These are phyloP conservation scores for Tephrocybe sp. DNA, from an alignment of 768 basidiomycete genomes.

Conservation along the genomic window DNA sequence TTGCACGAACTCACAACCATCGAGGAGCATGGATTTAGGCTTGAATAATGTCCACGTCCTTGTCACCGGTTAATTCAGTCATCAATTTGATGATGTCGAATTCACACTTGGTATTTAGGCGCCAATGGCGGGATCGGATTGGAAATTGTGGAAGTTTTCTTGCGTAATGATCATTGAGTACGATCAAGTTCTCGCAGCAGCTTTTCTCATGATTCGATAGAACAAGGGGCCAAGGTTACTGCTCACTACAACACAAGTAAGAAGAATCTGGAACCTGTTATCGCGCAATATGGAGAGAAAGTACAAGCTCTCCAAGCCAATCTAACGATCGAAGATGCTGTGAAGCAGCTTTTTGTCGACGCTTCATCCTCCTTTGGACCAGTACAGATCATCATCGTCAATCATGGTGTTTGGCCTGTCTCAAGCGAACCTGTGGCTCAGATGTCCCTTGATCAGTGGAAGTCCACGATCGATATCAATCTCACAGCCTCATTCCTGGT, in stretches of 20 bases:
- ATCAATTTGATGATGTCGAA: no score
- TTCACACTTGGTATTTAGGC: conserved; percentile 34
- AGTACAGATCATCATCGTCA: conserved; percentile 58
- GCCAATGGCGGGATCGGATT: conserved; percentile 77
- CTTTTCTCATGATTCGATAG: conserved; percentile 30
- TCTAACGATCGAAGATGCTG: conserved; percentile 54
- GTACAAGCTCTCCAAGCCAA: conserved; percentile 50
- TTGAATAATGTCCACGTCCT: conserved; percentile 63
- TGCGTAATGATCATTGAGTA: conserved; percentile 44
- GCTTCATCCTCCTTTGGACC: conserved; percentile 40
- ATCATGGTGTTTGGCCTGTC: conserved; percentile 54
- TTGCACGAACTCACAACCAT: no score
- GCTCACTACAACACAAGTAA: conserved; percentile 66
- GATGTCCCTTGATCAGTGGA: conserved; percentile 66
- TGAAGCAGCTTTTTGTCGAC: conserved; percentile 46
- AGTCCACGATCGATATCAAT: conserved; percentile 56
- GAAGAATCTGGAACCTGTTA: conserved; percentile 38
- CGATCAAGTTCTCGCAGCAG: background rate
- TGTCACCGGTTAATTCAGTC: conserved; percentile 49
- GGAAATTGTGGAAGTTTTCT: conserved; percentile 54
- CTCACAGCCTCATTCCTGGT: conserved; percentile 68
- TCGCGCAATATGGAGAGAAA: conserved; percentile 31
- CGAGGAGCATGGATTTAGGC: conserved; percentile 50
- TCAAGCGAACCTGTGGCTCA: conserved; percentile 48
- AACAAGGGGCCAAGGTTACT: conserved; percentile 67